Base-by-base conservation (phyloP, 805 yeast species). In the Zygoascus biomembranicola region DNA sequence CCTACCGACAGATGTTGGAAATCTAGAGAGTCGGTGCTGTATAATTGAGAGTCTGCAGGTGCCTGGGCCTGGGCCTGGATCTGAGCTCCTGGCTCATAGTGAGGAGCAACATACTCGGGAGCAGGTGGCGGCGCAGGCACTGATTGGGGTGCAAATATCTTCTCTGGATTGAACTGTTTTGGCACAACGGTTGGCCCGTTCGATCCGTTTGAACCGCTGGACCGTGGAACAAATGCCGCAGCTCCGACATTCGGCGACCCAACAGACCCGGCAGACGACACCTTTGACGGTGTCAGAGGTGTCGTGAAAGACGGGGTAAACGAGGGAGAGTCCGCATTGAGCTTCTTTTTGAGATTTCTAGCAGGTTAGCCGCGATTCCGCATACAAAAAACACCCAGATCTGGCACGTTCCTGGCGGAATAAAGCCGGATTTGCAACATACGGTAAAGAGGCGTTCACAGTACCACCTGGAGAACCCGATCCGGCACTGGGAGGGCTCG, bases 321-420 rank as follows among this genome's bases (percentile, higher is more conserved):
- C 2, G 82, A 70, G 0, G 84, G 81, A 2, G 80, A 72, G 3
- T 80, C 80, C 11, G 79, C 76, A 57, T 80, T 81, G 63, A 81
- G 77, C 59, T 75, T 73, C 62, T 70, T 75, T 57, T 69, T 77
- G 0, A 47, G 19, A 2, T 8, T 18, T 18, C 45, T 50, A 6
- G 8, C 16, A n/a, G 16, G 39, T 35, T 35, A 35, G 43, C 28
- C 6, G 28, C 28, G 28, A 23, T 23, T 23, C 28, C 28, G 28
- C 28, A 23, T 23, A 3, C 28, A 23, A 23, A 23, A 4, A 23
- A 23, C 28, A 23, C 28, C 28, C 28, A 23, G 28, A 23, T 23
- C 6, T 6, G 28, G 28, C 28, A 3, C 28, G 28, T 23, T 23
- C 6, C 6, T 6, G 28, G n/a, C n/a, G n/a, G n/a, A 4, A 23